phyloP scores from a whole-genome alignment of 768 basidiomycete species.

The Boletus rex-veris region DNA sequence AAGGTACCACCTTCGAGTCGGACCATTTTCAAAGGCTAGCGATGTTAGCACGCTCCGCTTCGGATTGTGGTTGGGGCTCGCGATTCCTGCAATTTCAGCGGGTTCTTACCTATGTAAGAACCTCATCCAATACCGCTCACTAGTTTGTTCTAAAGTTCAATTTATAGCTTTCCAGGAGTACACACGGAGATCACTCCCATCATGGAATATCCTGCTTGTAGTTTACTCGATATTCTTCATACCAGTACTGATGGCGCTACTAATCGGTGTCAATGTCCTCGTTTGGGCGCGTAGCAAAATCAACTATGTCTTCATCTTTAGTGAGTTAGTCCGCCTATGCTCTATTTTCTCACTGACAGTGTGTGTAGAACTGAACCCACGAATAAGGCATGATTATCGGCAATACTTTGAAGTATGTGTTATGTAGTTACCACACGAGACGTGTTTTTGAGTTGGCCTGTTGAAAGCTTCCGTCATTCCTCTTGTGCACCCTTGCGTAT shows the following conservation, averaged over 20 bases:
- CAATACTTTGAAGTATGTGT: slow-evolving; percentile 67
- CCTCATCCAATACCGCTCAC: neutral
- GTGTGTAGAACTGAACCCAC: slow-evolving; percentile 58
- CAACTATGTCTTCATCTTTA: slow-evolving; percentile 93
- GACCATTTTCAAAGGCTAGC: slow-evolving; percentile 49
- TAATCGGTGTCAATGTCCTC: slow-evolving; percentile 78
- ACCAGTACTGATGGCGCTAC: slow-evolving; percentile 68
- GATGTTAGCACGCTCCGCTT: slow-evolving; percentile 73
- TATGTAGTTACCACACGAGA: slow-evolving; percentile 4
- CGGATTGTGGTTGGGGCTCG: slow-evolving; percentile 69
- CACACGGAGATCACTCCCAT: slow-evolving; percentile 53
- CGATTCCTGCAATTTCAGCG: slow-evolving; percentile 60
- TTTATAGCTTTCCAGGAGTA: slow-evolving; percentile 52
- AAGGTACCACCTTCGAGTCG: slow-evolving; percentile 57
- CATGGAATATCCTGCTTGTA: slow-evolving; percentile 71
- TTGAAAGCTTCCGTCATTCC: slow-evolving; percentile 66
- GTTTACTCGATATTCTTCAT: slow-evolving; percentile 74
- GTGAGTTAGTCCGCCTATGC: slow-evolving; percentile 35
- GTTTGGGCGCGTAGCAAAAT: slow-evolving; percentile 76
- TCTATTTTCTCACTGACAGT: slow-evolving; percentile 4
- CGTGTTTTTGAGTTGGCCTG: neutral
- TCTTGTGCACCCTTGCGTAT: slow-evolving; percentile 69
- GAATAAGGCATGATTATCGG: slow-evolving; percentile 70
- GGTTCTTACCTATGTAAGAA: slow-evolving; percentile 58
- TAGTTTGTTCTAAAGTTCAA: neutral